Evolutionary conservation across 2,329 filamentous ascomycete genomes (phyloP).

Genomic region (Cryphonectria nitschkei): DNA sequence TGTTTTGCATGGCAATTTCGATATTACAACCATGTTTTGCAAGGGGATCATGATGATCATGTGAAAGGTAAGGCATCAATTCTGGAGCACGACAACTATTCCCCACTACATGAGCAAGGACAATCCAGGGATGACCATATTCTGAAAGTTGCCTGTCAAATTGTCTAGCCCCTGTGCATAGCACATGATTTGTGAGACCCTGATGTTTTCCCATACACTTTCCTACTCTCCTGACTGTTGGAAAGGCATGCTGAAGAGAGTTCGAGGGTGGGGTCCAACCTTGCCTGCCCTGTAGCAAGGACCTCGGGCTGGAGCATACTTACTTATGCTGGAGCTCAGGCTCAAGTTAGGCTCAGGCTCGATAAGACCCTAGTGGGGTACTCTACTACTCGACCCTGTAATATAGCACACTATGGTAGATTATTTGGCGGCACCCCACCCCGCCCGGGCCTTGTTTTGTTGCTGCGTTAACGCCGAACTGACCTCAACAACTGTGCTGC

Average conservation of each 20-base stretch:
- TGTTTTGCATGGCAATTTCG: neutral
- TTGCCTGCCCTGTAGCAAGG: neutral
- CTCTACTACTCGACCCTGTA: neutral
- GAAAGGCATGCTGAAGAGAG: neutral
- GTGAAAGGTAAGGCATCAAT: neutral
- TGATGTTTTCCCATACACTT: neutral
- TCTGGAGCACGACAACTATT: neutral
- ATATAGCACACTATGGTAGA: neutral
- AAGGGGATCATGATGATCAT: neutral
- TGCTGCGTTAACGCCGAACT: constrained; percentile 1
- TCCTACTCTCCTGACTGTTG: neutral
- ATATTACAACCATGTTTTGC: neutral
- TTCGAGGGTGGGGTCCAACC: neutral
- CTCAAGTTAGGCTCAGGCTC: neutral
- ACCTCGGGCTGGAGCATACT: neutral
- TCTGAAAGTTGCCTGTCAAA: neutral
- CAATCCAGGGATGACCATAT: neutral
- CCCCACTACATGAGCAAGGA: neutral
- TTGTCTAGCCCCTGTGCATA: neutral
- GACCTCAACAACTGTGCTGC: neutral
- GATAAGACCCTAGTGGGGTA: neutral
- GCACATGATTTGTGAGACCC: neutral
- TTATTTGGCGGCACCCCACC: constrained; percentile 7
- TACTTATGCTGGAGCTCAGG: neutral
- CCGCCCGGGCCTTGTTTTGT: constrained; percentile 1